Conservation (phyloP, 192 early-diverging fungal species). For the Linnemannia hyalina region DNA sequence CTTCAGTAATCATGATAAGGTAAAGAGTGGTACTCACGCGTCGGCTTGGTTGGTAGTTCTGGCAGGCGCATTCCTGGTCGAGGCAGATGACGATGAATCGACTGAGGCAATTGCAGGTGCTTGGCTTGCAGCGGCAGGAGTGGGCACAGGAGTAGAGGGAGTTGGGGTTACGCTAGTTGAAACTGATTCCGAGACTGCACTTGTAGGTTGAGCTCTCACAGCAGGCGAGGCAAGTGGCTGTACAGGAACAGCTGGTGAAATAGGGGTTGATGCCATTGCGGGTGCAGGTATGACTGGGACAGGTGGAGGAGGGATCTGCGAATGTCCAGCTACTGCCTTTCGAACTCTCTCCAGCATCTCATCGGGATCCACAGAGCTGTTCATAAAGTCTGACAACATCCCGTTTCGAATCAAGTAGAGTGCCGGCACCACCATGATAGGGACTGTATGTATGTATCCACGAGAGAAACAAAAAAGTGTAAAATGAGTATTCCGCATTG, state of each 20-base stretch:
- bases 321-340: conserved; percentile 35
- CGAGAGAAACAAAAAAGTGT: not conserved
- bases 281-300: not conserved
- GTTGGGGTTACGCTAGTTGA: not conserved
- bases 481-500: not conserved
- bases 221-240: not conserved
- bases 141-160: not conserved
- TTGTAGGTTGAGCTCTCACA: not conserved
- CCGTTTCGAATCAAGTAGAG: conserved; percentile 48
- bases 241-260: not conserved
- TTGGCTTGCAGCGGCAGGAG: not conserved
- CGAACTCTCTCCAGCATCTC: conserved; percentile 46
- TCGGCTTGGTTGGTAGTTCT: conserved; percentile 13
- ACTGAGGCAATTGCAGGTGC: not conserved
- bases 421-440: conserved; percentile 44
- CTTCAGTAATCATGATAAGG: not conserved
- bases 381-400: conserved; percentile 50
- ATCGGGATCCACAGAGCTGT: conserved; percentile 32
- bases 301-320: conserved; percentile 45
- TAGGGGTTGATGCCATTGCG: not conserved
- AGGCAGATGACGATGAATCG: not conserved
- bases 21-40: not conserved
- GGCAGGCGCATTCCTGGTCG: not conserved
- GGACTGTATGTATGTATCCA: conserved; percentile 24
- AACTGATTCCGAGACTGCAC: not conserved